A percentile compares a stretch with the other conserved stretches of the same genome.
Evolutionary conservation across 495 filamentous ascomycete genomes (phyloP).

Genomic region (Penicillium mononematosum): DNA sequence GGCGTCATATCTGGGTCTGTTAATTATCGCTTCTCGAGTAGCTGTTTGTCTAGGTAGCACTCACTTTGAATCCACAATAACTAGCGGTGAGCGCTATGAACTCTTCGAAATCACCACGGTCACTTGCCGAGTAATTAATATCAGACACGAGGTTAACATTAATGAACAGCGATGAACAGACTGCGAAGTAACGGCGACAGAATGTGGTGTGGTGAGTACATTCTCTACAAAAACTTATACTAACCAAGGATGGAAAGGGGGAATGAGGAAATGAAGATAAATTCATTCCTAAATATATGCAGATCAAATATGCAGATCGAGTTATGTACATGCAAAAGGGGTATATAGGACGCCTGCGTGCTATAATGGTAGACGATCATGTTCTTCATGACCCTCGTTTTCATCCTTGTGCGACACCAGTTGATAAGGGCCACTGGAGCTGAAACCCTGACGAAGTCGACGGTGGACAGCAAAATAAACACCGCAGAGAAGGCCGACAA

Average conservation of each 20-base stretch:
- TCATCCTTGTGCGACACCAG: slow-evolving; percentile 19
- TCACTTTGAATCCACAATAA: no score
- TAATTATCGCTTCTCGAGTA: no score
- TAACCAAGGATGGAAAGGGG: background rate
- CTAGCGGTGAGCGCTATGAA: no score
- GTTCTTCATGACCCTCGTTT: slow-evolving; percentile 12
- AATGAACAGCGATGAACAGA: no score
- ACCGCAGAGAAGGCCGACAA: slow-evolving; percentile 16
- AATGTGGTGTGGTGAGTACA: background rate
- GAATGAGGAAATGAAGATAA: background rate
- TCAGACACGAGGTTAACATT: no score
- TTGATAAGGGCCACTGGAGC: slow-evolving; percentile 15
- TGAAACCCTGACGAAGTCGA: background rate
- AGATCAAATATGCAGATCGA: background rate
- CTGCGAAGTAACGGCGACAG: no score
- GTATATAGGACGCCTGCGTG: slow-evolving; percentile 21
- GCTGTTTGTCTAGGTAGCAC: no score
- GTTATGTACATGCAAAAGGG: slow-evolving; percentile 11
- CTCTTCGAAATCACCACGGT: no score
- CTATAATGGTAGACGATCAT: slow-evolving; percentile 18
- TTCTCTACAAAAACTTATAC: background rate
- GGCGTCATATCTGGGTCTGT: no score
- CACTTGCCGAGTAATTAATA: no score
- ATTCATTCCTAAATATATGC: background rate
- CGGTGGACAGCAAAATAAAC: slow-evolving; percentile 18